Percentiles rank a stretch among this genome's conserved stretches.
Conservation (phyloP, 2,329 filamentous ascomycete genomes). For the Fusarium subtropicale region DNA sequence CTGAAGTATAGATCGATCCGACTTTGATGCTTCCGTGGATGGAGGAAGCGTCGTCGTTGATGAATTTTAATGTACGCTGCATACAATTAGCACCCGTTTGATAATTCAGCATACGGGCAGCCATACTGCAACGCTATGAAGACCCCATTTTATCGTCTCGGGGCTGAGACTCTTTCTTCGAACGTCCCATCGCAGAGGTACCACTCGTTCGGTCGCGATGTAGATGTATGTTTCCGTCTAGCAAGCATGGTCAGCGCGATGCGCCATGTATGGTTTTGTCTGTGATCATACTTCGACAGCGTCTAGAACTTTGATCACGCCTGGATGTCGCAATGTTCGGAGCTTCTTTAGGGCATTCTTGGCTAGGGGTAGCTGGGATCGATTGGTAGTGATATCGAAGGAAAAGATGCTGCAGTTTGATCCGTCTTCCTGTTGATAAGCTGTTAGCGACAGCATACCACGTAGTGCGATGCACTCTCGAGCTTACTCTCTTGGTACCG, state of each 20-base stretch:
- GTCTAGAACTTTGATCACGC: conserved; percentile 92
- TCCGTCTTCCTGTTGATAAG: conserved; percentile 78
- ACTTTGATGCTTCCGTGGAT: conserved; percentile 90
- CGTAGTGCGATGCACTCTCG: not conserved
- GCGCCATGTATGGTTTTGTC: not conserved
- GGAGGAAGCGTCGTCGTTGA: conserved; percentile 92
- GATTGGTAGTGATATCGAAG: conserved; percentile 88
- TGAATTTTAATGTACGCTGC: conserved; percentile 91
- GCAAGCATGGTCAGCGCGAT: conserved; percentile 40
- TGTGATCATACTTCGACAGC: conserved; percentile 80
- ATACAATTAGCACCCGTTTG: conserved; percentile 34
- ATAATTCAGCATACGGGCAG: not conserved
- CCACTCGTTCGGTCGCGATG: conserved; percentile 91
- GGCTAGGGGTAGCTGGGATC: conserved; percentile 83
- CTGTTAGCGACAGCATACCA: not conserved
- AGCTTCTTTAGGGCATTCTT: conserved; percentile 95
- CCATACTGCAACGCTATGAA: conserved; percentile 83
- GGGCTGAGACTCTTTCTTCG: conserved; percentile 87
- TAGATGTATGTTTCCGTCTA: conserved; percentile 96
- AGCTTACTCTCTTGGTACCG: conserved; percentile 84
- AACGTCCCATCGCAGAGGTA: conserved; percentile 89
- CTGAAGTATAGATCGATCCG: conserved; percentile 90
- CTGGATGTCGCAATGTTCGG: conserved; percentile 91
- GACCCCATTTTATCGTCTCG: conserved; percentile 96
- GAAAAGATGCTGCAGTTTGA: conserved; percentile 97